Conservation (phyloP, 345 rosid genomes). For the Barbarea vulgaris region DNA sequence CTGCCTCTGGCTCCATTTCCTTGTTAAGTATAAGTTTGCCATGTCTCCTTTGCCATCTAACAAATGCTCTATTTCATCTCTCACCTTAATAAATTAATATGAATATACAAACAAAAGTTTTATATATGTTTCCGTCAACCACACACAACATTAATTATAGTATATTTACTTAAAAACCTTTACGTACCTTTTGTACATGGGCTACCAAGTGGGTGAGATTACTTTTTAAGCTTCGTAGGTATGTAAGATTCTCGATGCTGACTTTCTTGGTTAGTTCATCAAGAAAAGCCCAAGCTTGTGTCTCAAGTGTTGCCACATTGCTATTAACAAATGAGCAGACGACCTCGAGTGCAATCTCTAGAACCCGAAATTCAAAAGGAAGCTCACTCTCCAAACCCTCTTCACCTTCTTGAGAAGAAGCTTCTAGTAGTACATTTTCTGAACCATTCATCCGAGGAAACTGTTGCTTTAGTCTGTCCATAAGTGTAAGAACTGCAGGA, state of each 20-base stretch:
- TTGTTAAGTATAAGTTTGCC: conserved; percentile 77
- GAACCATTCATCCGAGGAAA: conserved; percentile 56
- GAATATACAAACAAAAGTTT: neutral
- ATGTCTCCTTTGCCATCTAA: conserved; percentile 87
- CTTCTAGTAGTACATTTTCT: conserved; percentile 28
- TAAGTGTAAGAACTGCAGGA: conserved; percentile 67
- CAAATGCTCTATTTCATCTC: conserved; percentile 83
- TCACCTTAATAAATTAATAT: conserved; percentile 52
- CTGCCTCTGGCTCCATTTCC: conserved; percentile 75
- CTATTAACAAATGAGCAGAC: conserved; percentile 70
- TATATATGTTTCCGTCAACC: neutral
- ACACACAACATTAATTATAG: conserved; percentile 1
- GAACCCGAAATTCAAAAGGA: conserved; percentile 89
- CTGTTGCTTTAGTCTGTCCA: conserved; percentile 72
- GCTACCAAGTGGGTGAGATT: conserved; percentile 80
- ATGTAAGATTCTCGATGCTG: conserved; percentile 85
- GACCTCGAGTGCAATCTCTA: conserved; percentile 85
- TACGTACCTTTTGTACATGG: conserved; percentile 81
- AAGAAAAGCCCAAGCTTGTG: conserved; percentile 75
- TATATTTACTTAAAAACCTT: neutral
- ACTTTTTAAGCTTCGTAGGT: conserved; percentile 81
- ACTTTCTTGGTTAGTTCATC: conserved; percentile 87
- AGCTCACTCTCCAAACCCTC: conserved; percentile 77
- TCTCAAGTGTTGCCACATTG: conserved; percentile 69
- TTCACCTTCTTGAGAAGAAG: conserved; percentile 58